phyloP scores from a whole-genome alignment of 768 basidiomycete genomes.

The Plicaturopsis crispa region DNA sequence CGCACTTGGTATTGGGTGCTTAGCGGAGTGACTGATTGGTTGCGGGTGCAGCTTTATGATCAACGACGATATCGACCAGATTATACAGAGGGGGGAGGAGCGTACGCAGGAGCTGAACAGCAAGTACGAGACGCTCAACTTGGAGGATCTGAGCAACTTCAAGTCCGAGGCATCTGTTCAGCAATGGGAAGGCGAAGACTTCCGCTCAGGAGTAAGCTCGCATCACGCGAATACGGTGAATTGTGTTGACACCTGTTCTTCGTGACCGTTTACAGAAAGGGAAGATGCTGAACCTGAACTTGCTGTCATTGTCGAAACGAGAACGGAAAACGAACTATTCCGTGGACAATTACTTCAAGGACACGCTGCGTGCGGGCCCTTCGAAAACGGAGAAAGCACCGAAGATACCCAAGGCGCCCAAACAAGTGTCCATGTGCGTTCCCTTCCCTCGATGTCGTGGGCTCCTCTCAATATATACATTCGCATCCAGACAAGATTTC shows the following conservation, averaged over 20 bases:
- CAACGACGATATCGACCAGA: constrained; percentile 89
- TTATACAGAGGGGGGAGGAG: constrained; percentile 88
- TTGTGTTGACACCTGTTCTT: too few relatives aligned
- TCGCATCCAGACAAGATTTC: constrained; percentile 73
- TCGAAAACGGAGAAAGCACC: constrained; percentile 77
- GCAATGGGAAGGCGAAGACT: constrained; percentile 96
- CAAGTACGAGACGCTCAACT: constrained; percentile 88
- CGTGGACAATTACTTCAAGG: constrained; percentile 93
- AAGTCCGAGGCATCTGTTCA: constrained; percentile 88
- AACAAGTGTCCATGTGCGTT: constrained; percentile 76
- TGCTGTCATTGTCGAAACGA: constrained; percentile 85
- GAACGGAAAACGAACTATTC: constrained; percentile 93
- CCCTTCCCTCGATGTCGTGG: neutral
- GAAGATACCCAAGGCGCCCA: constrained; percentile 79
- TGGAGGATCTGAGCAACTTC: constrained; percentile 96
- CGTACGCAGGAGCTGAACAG: constrained; percentile 81
- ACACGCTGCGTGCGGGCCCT: constrained; percentile 74
- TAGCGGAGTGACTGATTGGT: constrained; percentile 1
- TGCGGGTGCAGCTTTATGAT: constrained; percentile 47
- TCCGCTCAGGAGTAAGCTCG: constrained; percentile 56
- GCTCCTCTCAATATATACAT: too few relatives aligned
- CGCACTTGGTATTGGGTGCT: neutral
- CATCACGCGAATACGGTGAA: constrained; percentile 3
- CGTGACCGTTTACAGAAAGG: constrained; percentile 28
- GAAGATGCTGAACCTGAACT: constrained; percentile 65